These are phyloP conservation scores for Calonectria leucothoes DNA, from an alignment of 2,329 filamentous ascomycete genomes.

Conservation along the genomic window DNA sequence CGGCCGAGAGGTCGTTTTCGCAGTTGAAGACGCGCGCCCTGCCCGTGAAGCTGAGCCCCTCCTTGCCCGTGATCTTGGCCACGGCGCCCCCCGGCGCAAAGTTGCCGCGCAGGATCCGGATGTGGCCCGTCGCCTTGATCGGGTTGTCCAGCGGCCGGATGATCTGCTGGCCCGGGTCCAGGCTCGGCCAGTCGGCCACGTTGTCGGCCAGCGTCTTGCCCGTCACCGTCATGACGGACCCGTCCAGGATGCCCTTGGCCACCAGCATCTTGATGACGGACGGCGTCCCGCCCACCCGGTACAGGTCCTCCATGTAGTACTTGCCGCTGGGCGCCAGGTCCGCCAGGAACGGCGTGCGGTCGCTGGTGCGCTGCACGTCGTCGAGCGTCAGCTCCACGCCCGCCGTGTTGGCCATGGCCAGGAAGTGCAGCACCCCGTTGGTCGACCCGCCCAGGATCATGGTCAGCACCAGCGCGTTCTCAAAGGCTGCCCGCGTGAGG, in stretches of 20 bases:
- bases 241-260: constrained; percentile 80
- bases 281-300: constrained; percentile 86
- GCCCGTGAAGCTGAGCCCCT: constrained; percentile 85
- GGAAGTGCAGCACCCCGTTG: constrained; percentile 88
- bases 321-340: constrained; percentile 86
- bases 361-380: constrained; percentile 83
- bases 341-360: constrained; percentile 88
- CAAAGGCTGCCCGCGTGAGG: constrained; percentile 82
- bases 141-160: constrained; percentile 81
- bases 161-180: constrained; percentile 83
- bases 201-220: constrained; percentile 88
- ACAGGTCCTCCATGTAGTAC: constrained; percentile 90
- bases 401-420: constrained; percentile 90
- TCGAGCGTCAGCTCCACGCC: constrained; percentile 82
- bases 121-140: constrained; percentile 87
- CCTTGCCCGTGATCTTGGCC: constrained; percentile 96
- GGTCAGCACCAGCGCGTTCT: constrained; percentile 90
- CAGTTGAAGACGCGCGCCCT: constrained; percentile 88
- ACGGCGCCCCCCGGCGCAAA: constrained; percentile 90
- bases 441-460: constrained; percentile 94
- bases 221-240: constrained; percentile 82
- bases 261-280: constrained; percentile 88
- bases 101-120: constrained; percentile 89
- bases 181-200: constrained; percentile 78
- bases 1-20: constrained; percentile 81